These are phyloP conservation scores for Phytopythium ostracodes DNA, from an alignment of 352 stramenopile species.

Conservation along the genomic window DNA sequence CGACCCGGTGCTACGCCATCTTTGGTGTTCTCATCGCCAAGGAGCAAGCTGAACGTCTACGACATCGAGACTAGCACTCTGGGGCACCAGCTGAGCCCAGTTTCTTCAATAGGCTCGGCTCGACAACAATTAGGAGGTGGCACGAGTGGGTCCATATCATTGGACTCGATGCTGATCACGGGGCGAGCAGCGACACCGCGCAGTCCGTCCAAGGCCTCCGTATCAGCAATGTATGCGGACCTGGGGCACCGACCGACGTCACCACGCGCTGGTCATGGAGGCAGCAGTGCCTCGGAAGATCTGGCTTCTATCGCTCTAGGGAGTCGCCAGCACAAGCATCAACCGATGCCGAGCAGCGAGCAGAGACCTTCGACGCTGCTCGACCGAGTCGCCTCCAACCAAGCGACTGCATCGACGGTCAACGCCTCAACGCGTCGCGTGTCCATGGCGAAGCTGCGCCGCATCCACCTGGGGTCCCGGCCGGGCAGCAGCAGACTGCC, in stretches of 20 bases:
- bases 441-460: neutral
- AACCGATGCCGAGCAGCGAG: neutral
- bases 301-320: neutral
- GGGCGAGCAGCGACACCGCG: conserved; percentile 1
- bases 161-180: neutral
- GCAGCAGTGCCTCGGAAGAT: neutral
- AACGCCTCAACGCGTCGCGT: neutral
- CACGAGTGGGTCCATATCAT: neutral
- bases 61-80: neutral
- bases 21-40: neutral
- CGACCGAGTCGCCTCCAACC: neutral
- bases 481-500: conserved; percentile 1
- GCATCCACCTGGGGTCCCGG: neutral
- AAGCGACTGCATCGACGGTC: neutral
- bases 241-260: neutral
- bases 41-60: neutral
- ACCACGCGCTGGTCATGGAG: neutral
- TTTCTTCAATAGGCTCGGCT: neutral
- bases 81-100: neutral
- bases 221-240: neutral
- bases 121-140: neutral
- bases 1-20: neutral
- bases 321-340: neutral
- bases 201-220: neutral
- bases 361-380: neutral